phyloP scores from a whole-genome alignment of 2,329 filamentous ascomycete genomes.

The Cercospora sp. region DNA sequence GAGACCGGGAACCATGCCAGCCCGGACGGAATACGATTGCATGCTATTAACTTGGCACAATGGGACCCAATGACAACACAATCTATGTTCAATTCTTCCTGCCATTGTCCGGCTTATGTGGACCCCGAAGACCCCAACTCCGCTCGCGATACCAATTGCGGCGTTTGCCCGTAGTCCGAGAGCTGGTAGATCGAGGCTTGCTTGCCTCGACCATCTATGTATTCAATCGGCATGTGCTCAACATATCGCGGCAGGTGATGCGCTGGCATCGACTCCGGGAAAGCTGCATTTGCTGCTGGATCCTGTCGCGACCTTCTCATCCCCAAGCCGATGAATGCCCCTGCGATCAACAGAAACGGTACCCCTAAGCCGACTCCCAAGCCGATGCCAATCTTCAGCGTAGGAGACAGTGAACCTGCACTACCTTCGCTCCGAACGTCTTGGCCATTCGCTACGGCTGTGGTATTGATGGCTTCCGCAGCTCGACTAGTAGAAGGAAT shows the following conservation, averaged over 20 bases:
- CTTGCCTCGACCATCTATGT: background rate
- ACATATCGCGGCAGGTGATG: background rate
- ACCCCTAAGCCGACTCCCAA: background rate
- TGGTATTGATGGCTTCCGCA: background rate
- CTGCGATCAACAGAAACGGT: background rate
- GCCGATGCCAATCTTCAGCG: constrained; percentile 6
- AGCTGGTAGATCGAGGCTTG: background rate
- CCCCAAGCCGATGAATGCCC: background rate
- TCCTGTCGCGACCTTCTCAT: background rate
- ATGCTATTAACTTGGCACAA: background rate
- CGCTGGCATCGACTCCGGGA: background rate
- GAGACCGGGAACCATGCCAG: background rate
- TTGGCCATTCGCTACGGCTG: background rate
- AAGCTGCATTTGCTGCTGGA: background rate
- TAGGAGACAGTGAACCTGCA: background rate
- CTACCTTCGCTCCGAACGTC: background rate
- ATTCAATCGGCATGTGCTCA: background rate
- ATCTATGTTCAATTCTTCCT: background rate
- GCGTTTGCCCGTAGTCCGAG: background rate
- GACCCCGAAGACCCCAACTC: background rate
- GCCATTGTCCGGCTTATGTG: background rate
- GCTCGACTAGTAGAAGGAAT: background rate
- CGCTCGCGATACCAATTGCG: background rate
- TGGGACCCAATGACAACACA: background rate
- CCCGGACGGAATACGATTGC: background rate